Base-by-base conservation (phyloP, 2,329 filamentous ascomycete species). In the Eutypella sp. region DNA sequence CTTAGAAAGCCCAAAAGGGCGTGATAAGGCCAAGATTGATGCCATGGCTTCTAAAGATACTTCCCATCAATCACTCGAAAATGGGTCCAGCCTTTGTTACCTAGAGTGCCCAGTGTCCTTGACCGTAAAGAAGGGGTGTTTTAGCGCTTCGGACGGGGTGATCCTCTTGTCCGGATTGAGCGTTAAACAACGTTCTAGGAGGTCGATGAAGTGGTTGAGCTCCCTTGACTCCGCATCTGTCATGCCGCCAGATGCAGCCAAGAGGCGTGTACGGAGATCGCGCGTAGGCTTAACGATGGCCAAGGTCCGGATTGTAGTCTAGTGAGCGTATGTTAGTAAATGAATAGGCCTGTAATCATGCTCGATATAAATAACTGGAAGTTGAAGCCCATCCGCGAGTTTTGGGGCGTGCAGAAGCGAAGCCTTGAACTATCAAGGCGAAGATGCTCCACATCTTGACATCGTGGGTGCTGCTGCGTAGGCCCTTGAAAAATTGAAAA, bases 161-260 rank as follows among this genome's bases (percentile, higher is more conserved):
- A 93, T 87, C 51, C 93, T 81, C 74, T 95, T 95, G 64, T 96
- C 91, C 1, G 92, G 89, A 61, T 97, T 96, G 53, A 97, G 76
- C 47, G 85, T 82, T 52, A 99, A 74, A 63, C 91, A 97, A 45
- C 87, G 85, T 61, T 96, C 91, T 47, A 99, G 70, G 41, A 99
- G 71, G 66, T 97, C 91, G 55, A 89, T 76, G 66, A 99, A 96
- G 44, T 85, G 75, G 48, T 85, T 84, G 50, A 96, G 71, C 58
- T 96, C 89, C 64, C 84, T 86, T 33, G 79, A 72, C 64, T 93
- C 89, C 9, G 73, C 72, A 50, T 91, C 85, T 41, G 75, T 81
- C 74, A 95, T 84, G 42, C 83, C 85, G 46, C 80, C 81, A 5
- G 84, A 84, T 19, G 84, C 87, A 50, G 84, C 82, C 63, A 86